Evolutionary conservation across 148 eudicot genomes (phyloP), one percentile per base, ranked within the genome.

Genomic region (Spergularia bocconei): DNA sequence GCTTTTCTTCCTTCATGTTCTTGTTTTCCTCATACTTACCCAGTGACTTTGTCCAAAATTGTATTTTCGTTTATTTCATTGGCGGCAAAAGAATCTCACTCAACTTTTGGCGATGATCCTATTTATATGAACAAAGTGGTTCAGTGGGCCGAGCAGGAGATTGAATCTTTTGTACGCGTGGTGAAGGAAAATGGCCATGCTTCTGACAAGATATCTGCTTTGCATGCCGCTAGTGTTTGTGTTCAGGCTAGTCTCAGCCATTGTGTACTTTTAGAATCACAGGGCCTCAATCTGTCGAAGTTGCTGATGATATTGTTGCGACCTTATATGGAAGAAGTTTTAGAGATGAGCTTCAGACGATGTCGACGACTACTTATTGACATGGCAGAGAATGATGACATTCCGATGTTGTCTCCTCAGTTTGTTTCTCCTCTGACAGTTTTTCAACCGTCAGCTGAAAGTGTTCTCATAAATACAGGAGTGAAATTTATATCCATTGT

Each of bases 101-200:
- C 77, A 55, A 83, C 84, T 76, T 95, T 95, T 80, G 96, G 97
- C 7, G 99, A 95, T 83, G 90, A 95, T 82, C 97, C 91, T 77
- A 76, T 87, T 70, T 89, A 89, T 75, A 76, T 82, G 60, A 89
- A 92, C 77, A 85, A 75, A 86, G 81, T 89, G 79, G 88, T 95
- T 73, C 99, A 90, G 68, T 90, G 97, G 92, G 97, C 97, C 75
- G 99, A 92, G 86, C 87, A 86, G 82, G 93, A 95, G 79, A 87
- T 92, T 72, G 99, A 95, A 84, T 87, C 83, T 44, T 86, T 92
- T 75, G 87, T 92, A 67, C 76, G 96, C 71, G 83, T 92, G 81
- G 96, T 89, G 67, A 92, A 89, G 80, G 99, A 95, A 81, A 86
- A 92, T 77, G 91, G 97, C 16, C 93, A 93, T 50, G 72, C 91